A percentile compares a stretch with the other conserved stretches of the same genome.
Conservation (phyloP, 2,329 filamentous ascomycete genomes). For the Cercospora sp. region DNA sequence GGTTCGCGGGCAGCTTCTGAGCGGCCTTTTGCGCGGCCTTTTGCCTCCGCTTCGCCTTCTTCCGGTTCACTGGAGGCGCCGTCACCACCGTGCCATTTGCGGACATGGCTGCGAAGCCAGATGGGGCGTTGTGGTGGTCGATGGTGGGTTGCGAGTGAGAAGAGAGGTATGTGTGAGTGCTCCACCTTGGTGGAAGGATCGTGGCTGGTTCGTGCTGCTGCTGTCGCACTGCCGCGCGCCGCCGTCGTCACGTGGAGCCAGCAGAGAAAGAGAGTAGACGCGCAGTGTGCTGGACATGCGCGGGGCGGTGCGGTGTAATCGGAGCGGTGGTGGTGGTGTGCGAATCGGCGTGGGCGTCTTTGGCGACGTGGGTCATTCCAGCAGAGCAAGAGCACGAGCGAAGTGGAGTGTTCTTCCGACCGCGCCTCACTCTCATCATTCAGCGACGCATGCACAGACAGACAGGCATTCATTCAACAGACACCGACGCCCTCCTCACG, state of each 20-base stretch:
- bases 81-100: conserved; percentile 34
- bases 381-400: conserved; percentile 3
- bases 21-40: conserved; percentile 74
- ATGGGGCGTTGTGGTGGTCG: conserved; percentile 32
- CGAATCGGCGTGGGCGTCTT: neutral
- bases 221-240: neutral
- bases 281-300: neutral
- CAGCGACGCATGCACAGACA: neutral
- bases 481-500: neutral
- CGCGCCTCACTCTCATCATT: neutral
- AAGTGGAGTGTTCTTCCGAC: neutral
- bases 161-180: neutral
- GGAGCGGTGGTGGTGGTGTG: neutral
- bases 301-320: neutral
- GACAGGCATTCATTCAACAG: neutral
- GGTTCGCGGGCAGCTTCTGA: conserved; percentile 37
- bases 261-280: neutral
- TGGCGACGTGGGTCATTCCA: conserved; percentile 2
- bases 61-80: conserved; percentile 67
- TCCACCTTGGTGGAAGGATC: conserved; percentile 1
- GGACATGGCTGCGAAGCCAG: conserved; percentile 31
- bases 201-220: neutral
- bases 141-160: neutral
- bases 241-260: neutral
- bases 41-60: conserved; percentile 90